Evolutionary conservation across 345 rosid species (phyloP).

Genomic region (Moringa oleifera): DNA sequence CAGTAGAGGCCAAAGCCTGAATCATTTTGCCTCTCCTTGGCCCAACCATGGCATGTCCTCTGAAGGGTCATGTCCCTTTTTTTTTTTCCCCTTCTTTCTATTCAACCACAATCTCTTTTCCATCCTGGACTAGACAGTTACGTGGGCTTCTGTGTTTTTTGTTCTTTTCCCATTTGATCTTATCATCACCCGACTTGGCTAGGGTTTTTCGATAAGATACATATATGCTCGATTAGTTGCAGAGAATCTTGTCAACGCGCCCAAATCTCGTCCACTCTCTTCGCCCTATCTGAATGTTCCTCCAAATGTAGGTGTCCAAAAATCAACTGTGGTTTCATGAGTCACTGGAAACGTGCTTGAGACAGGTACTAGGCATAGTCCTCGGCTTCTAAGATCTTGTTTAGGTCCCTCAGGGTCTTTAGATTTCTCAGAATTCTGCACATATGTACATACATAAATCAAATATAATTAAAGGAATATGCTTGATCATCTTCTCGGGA

Average conservation of each 20-base stretch:
- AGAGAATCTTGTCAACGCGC: constrained; percentile 23
- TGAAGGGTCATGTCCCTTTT: constrained; percentile 15
- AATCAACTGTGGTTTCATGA: constrained; percentile 73
- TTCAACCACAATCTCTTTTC: background rate
- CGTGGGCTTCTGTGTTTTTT: constrained; percentile 1
- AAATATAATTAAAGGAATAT: background rate
- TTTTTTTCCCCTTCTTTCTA: constrained; percentile 10
- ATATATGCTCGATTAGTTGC: constrained; percentile 15
- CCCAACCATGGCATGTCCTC: constrained; percentile 24
- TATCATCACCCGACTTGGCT: constrained; percentile 26
- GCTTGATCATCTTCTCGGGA: background rate
- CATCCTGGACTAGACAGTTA: background rate
- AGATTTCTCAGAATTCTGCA: constrained; percentile 48
- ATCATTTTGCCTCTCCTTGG: constrained; percentile 26
- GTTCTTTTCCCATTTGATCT: constrained; percentile 14
- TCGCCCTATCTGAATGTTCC: constrained; percentile 89
- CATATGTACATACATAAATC: no score
- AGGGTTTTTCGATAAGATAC: constrained; percentile 31
- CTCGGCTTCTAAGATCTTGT: constrained; percentile 88
- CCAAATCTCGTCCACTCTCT: constrained; percentile 7
- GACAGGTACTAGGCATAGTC: constrained; percentile 85
- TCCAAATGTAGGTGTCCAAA: constrained; percentile 97
- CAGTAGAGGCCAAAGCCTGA: constrained; percentile 13
- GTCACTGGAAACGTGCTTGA: constrained; percentile 88
- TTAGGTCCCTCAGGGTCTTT: constrained; percentile 60